Evolutionary conservation across 345 rosid species (phyloP), one percentile per base, ranked within the genome.

Genomic region (Dimocarpus longan): DNA sequence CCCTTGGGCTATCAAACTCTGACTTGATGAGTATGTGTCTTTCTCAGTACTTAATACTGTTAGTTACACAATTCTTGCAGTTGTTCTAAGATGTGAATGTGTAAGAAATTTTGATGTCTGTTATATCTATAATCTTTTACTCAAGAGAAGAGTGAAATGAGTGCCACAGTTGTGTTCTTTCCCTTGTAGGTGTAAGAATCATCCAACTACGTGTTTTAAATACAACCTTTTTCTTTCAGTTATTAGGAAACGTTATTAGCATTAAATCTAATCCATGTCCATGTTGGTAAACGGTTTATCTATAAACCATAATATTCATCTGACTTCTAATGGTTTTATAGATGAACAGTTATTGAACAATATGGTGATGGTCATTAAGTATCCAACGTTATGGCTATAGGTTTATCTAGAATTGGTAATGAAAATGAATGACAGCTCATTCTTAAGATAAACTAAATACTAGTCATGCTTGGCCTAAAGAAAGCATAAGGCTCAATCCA

Each of bases 1-100:
- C 94, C 97, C 18, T 63, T 92, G 48, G 97, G 98, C 64, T 95
- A 95, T 84, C 99, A 89, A 80, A 84, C 97, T 80, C 87, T 95
- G 65, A 95, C 97, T 84, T 91, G 84, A 92, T 67, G 68, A 28
- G 80, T 77, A 40, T n/a, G 70, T 46, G 42, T 52, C 59, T 80
- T 78, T 43, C 60, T 71, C 18, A 24, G 37, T 66, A 22, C 68
- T 71, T 79, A 48, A 22, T 39, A 21, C 64, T 37, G 37, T 65
- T 32, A 0, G 37, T 68, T 71, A 57, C 10, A 59, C 60, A 39
- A 60, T 73, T 75, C 52, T 16, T 70, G 52, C 71, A 69, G 68
- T 71, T 44, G 21, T 73, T 73, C 69, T 10, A 50, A 63, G 21
- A 57, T 78, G 46, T 75, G 48, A 82, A 66, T 72, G 66, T 68